Base-by-base conservation (phyloP, 1,139 yeast species). In the Torulaspora pretoriensis region DNA sequence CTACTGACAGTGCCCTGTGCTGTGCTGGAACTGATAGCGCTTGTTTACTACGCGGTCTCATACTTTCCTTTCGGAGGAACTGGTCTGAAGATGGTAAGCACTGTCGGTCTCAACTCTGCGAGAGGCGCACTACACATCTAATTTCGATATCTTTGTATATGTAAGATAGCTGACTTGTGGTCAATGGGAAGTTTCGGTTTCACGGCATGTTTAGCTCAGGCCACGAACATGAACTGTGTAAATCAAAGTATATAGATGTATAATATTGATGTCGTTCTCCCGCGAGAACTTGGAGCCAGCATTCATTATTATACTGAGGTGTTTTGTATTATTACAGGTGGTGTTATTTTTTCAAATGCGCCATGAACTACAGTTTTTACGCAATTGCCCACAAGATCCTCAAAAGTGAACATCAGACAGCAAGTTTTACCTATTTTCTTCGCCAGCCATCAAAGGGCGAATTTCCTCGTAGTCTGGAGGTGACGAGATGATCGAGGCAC, bases 61-160 rank as follows among this genome's bases (percentile, higher is more conserved):
- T 92, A 92, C 65, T 92, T 92, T 73, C 98, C 98, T 25, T 86
- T 89, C 70, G 97, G 97, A 8, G 88, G 95, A 0, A 86, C 86
- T 54, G 86, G 95, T 2, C 69, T 90, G 57, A 81, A 89, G 43
- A 82, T 88, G 79, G 81, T 92, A 36, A 79, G 94, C 10, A 76
- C 90, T 48, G 77, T 85, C 49, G 80, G 94, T 6, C 74, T 87
- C 23, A 84, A 95, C 40, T 92, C 87, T 60, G 77, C 68, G n/a
- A 60, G 68, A 49, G 68, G 68, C 1, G 68, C 61, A 4, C 47
- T 64, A 24, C 59, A 57, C 44, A 64, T 64, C 29, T 64, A 40
- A 49, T 14, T n/a, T 10, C 16, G 19, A 27, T 9, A 14, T 27
- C 17, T 8, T 28, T 25, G 17, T 10, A n/a, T 16, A 12, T 22